These are phyloP conservation scores for Cyclotella distinguenda DNA, from an alignment of 108 stramenopile species.

Conservation along the genomic window DNA sequence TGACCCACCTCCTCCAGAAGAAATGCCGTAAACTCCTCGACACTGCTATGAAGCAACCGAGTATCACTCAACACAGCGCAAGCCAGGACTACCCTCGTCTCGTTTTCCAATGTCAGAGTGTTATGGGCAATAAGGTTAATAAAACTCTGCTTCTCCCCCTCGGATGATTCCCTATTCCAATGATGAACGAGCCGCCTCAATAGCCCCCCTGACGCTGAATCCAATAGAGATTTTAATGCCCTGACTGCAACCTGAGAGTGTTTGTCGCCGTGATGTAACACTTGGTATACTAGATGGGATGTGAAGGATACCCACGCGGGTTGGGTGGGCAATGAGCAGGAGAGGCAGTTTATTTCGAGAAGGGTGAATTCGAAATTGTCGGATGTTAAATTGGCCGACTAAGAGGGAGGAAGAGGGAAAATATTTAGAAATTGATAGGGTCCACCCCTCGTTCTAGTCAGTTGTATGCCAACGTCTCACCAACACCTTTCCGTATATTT, in stretches of 20 bases:
- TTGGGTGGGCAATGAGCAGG: background rate
- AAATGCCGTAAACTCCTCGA: background rate
- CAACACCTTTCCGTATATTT: conserved; percentile 6
- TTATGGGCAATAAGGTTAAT: background rate
- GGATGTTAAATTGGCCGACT: background rate
- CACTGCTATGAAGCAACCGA: background rate
- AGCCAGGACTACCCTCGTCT: background rate
- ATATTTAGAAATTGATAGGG: background rate
- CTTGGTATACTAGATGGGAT: background rate
- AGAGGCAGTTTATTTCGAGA: conserved; percentile 1
- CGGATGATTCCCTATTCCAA: background rate
- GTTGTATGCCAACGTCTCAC: background rate
- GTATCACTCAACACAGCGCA: background rate
- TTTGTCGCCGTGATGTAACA: background rate
- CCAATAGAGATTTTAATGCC: background rate
- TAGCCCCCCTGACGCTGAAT: too few relatives aligned
- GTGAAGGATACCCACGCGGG: background rate
- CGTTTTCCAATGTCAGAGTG: background rate
- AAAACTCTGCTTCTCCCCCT: background rate
- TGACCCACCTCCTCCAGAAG: conserved; percentile 2
- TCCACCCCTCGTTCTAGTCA: background rate
- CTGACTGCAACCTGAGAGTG: background rate
- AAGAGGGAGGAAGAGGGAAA: background rate
- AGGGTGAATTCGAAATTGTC: background rate
- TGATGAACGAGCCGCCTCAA: background rate